Conservation (phyloP, 768 basidiomycete species). For the Collybia nuda region DNA sequence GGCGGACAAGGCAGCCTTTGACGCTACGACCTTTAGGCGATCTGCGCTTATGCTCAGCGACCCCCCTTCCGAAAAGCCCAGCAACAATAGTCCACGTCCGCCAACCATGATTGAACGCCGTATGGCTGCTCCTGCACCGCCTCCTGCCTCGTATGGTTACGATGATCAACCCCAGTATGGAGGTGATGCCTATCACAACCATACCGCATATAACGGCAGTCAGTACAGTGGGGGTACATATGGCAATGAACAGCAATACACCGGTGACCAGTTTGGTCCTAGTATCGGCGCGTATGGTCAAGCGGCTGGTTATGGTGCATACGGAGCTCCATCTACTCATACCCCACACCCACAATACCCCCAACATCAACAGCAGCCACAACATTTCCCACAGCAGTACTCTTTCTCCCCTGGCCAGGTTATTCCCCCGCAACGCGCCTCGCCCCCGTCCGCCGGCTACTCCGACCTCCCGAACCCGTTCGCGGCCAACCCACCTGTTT, state of each 20-base stretch:
- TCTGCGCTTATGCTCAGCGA: conserved; percentile 43
- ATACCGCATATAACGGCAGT: conserved; percentile 14
- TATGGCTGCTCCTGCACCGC: conserved; percentile 16
- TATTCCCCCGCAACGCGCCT: neutral
- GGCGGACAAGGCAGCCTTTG: conserved; percentile 40
- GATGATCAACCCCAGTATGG: conserved; percentile 13
- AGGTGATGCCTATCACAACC: conserved; percentile 15
- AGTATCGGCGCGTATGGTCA: conserved; percentile 8
- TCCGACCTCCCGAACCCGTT: conserved; percentile 9
- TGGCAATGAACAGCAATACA: too few species aligned
- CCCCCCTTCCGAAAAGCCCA: conserved; percentile 9
- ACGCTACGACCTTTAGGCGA: conserved; percentile 50
- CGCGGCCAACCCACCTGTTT: neutral
- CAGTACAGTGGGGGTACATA: conserved; percentile 16
- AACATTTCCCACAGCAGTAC: conserved; percentile 1
- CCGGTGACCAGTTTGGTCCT: conserved; percentile 9
- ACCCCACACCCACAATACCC: conserved; percentile 13
- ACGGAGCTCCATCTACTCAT: conserved; percentile 2
- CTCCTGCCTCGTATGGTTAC: conserved; percentile 7
- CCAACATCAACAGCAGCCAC: conserved; percentile 9
- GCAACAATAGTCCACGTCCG: conserved; percentile 21
- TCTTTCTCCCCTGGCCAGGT: conserved; percentile 2
- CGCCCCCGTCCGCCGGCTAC: neutral
- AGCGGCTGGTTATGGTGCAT: conserved; percentile 9
- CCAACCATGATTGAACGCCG: conserved; percentile 31